These are phyloP conservation scores for Pleoardoris graminearum DNA, from an alignment of 2,329 filamentous ascomycete species.

Conservation along the genomic window DNA sequence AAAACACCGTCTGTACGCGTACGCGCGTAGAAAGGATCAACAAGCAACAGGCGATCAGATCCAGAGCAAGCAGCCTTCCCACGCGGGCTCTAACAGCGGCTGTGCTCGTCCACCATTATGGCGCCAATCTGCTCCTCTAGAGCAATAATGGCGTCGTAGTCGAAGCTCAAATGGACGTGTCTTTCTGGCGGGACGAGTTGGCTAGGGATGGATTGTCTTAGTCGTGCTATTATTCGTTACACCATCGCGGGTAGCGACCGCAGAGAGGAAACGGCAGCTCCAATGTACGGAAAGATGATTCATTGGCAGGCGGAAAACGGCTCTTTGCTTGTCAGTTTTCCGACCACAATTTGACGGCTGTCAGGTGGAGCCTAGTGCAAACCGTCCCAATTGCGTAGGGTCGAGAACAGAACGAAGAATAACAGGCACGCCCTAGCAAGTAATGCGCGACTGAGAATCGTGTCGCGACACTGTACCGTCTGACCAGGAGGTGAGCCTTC, in stretches of 20 bases:
- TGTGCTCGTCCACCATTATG: constrained; percentile 22
- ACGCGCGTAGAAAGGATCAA: constrained; percentile 32
- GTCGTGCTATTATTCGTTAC: constrained; percentile 26
- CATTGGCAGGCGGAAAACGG: constrained; percentile 12
- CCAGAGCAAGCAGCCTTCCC: constrained; percentile 21
- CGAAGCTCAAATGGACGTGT: constrained; percentile 17
- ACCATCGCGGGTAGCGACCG: constrained; percentile 26
- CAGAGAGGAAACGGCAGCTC: constrained; percentile 21
- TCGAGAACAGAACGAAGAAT: constrained; percentile 15
- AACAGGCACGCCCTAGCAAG: constrained; percentile 15
- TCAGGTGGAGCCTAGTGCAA: constrained; percentile 24
- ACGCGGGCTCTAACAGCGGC: constrained; percentile 22
- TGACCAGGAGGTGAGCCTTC: constrained; percentile 23
- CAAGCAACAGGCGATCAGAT: constrained; percentile 26
- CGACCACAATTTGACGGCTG: constrained; percentile 13
- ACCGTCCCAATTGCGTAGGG: constrained; percentile 16
- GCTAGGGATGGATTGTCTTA: constrained; percentile 32
- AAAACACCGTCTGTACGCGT: constrained; percentile 16
- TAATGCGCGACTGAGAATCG: constrained; percentile 16
- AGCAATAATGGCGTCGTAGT: constrained; percentile 23
- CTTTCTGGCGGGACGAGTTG: constrained; percentile 26
- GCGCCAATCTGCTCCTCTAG: constrained; percentile 21
- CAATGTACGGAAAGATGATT: constrained; percentile 9
- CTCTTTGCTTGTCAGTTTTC: constrained; percentile 20
- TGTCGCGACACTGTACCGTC: constrained; percentile 20